These are phyloP conservation scores for Hyaloscypha hepaticicola DNA, from an alignment of 495 filamentous ascomycete species.

Conservation along the genomic window DNA sequence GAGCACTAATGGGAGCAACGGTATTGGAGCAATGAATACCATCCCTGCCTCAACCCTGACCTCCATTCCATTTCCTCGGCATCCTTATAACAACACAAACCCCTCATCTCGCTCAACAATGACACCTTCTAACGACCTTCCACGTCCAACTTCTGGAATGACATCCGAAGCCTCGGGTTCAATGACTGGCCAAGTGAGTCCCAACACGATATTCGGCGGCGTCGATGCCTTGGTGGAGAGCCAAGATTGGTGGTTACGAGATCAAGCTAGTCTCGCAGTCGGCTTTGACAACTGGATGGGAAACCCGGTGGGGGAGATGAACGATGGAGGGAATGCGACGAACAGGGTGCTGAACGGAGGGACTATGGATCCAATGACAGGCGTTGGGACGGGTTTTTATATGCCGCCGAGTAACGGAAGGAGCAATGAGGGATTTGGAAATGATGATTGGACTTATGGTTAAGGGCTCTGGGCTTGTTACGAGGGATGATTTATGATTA, in stretches of 20 bases:
- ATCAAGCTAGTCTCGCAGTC: slow-evolving; percentile 44
- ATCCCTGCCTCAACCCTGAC: slow-evolving; percentile 13
- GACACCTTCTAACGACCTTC: slow-evolving; percentile 8
- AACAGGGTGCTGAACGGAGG: background rate
- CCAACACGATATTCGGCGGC: slow-evolving; percentile 38
- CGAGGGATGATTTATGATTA: background rate
- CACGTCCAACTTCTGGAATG: slow-evolving; percentile 39
- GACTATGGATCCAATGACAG: background rate
- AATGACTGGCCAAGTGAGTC: slow-evolving; percentile 26
- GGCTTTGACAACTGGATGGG: slow-evolving; percentile 51
- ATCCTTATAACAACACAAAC: slow-evolving; percentile 1
- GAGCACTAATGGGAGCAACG: background rate
- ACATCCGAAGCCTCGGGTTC: slow-evolving; percentile 7
- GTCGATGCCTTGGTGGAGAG: slow-evolving; percentile 51
- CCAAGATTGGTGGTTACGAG: slow-evolving; percentile 60
- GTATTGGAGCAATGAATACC: slow-evolving; percentile 11
- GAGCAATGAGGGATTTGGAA: slow-evolving; percentile 2
- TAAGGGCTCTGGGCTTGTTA: background rate
- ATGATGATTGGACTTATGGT: slow-evolving; percentile 20
- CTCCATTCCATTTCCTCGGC: slow-evolving; percentile 17
- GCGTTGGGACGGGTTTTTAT: slow-evolving; percentile 13
- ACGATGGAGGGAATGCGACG: background rate
- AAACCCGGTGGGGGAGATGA: background rate
- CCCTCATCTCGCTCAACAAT: slow-evolving; percentile 3
- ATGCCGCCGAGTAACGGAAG: slow-evolving; percentile 12